Percentiles rank a stretch among this genome's conserved stretches.
Conservation (phyloP, 1,139 yeast species). For the Taphrina sp. region DNA sequence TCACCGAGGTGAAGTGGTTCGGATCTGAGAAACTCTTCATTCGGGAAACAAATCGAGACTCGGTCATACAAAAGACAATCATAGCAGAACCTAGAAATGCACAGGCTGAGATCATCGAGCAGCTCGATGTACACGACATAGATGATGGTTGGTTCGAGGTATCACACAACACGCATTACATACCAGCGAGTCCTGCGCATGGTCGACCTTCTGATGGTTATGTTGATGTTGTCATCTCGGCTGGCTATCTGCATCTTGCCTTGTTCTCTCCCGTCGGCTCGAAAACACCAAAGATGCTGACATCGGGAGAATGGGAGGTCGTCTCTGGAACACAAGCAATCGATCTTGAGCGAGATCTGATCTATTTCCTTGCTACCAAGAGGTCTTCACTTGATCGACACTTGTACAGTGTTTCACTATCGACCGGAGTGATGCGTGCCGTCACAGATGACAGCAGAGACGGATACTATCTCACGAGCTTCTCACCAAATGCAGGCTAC, state of each 20-base stretch:
- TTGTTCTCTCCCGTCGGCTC: slow-evolving; percentile 56
- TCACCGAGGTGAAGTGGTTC: slow-evolving; percentile 76
- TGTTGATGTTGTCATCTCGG: slow-evolving; percentile 67
- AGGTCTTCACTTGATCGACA: slow-evolving; percentile 59
- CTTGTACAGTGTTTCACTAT: slow-evolving; percentile 51
- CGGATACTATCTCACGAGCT: slow-evolving; percentile 68
- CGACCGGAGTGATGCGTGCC: slow-evolving; percentile 50
- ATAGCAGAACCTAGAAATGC: slow-evolving; percentile 50
- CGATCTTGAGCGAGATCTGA: slow-evolving; percentile 52
- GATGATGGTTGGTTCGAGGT: slow-evolving; percentile 76
- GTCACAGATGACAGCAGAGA: slow-evolving; percentile 57
- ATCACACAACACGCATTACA: slow-evolving; percentile 63
- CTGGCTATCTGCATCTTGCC: slow-evolving; percentile 68
- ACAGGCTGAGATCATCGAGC: slow-evolving; percentile 49
- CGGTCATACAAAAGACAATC: slow-evolving; percentile 59
- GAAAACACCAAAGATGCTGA: slow-evolving; percentile 53
- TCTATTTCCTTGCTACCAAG: slow-evolving; percentile 66
- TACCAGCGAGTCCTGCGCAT: slow-evolving; percentile 57
- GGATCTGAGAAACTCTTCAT: slow-evolving; percentile 55
- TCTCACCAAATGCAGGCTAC: slow-evolving; percentile 59
- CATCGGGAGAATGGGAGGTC: slow-evolving; percentile 70
- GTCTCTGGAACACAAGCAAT: slow-evolving; percentile 58
- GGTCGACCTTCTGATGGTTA: slow-evolving; percentile 56
- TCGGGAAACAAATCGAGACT: slow-evolving; percentile 69
- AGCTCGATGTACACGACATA: slow-evolving; percentile 47